phyloP scores from a whole-genome alignment of 176 grass and related monocot species.

The Eragrostis curvula region DNA sequence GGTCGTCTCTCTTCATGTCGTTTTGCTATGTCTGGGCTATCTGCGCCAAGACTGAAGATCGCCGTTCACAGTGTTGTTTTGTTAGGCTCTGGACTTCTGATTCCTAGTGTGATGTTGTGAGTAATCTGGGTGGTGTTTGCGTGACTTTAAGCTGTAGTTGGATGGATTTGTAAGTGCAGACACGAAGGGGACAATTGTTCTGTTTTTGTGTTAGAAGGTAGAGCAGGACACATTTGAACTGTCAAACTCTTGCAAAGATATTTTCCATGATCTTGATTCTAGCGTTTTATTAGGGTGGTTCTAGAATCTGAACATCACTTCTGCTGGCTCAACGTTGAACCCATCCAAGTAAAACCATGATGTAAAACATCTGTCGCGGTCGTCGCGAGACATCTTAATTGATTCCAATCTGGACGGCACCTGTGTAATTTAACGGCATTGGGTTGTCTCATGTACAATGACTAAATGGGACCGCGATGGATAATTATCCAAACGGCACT shows the following conservation, averaged over 20 bases:
- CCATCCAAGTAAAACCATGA: too few relatives aligned
- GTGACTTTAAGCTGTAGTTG: constrained; percentile 10
- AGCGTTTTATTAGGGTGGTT: not conserved
- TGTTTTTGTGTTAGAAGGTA: constrained; percentile 30
- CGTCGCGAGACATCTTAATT: too few relatives aligned
- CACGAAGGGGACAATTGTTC: constrained; percentile 13
- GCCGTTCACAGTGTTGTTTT: not conserved
- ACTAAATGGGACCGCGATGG: too few relatives aligned
- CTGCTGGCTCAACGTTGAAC: not conserved
- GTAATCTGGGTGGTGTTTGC: constrained; percentile 16
- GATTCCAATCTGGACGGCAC: too few relatives aligned
- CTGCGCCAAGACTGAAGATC: constrained; percentile 35
- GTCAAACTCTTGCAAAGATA: constrained; percentile 43
- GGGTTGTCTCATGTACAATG: too few relatives aligned
- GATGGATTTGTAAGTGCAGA: constrained; percentile 26
- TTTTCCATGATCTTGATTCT: not conserved
- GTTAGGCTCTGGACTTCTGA: not conserved
- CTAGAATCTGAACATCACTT: not conserved
- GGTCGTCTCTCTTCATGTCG: constrained; percentile 42
- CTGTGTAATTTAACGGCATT: too few relatives aligned
- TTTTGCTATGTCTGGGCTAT: constrained; percentile 48
- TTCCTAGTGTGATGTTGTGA: constrained; percentile 37
- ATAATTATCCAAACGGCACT: too few relatives aligned
- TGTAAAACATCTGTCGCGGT: too few relatives aligned
- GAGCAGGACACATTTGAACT: constrained; percentile 28